Percentiles rank a stretch among this genome's conserved stretches.
Evolutionary conservation across 371 early-diverging fungal species (phyloP).

Genomic region (Mucor piriformis): DNA sequence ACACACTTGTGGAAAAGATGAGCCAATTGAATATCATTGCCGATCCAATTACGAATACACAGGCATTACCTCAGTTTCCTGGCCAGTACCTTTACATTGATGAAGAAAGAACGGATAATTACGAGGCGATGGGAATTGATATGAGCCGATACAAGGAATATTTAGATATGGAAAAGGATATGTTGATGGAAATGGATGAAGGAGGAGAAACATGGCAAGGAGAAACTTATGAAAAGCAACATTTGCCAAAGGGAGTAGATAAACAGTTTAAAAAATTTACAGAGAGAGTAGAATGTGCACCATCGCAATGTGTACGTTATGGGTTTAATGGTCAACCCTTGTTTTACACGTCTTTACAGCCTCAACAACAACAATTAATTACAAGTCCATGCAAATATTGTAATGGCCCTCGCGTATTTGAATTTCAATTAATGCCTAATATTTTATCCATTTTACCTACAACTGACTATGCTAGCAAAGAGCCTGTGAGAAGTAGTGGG

Average conservation of each 20-base stretch:
- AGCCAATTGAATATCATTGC: neutral
- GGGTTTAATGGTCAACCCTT: slow-evolving; percentile 75
- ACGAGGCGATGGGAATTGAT: slow-evolving; percentile 33
- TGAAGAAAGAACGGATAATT: slow-evolving; percentile 50
- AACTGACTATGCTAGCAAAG: slow-evolving; percentile 37
- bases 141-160: slow-evolving; percentile 56
- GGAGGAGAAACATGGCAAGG: slow-evolving; percentile 68
- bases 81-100: slow-evolving; percentile 69
- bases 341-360: slow-evolving; percentile 47
- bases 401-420: slow-evolving; percentile 78
- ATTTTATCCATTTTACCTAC: slow-evolving; percentile 69
- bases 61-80: slow-evolving; percentile 44
- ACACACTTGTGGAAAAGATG: slow-evolving; percentile 18
- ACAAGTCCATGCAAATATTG: slow-evolving; percentile 73
- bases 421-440: slow-evolving; percentile 93
- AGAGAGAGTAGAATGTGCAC: slow-evolving; percentile 69
- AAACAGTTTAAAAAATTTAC: slow-evolving; percentile 82
- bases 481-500: slow-evolving; percentile 18
- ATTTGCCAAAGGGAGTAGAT: slow-evolving; percentile 73
- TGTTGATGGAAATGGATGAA: slow-evolving; percentile 40
- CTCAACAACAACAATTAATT: slow-evolving; percentile 34
- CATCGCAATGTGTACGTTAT: slow-evolving; percentile 87
- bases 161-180: slow-evolving; percentile 46
- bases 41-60: slow-evolving; percentile 18
- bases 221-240: slow-evolving; percentile 81